Evolutionary conservation across 306 rosid species (phyloP).

Genomic region (Quillaja saponaria): DNA sequence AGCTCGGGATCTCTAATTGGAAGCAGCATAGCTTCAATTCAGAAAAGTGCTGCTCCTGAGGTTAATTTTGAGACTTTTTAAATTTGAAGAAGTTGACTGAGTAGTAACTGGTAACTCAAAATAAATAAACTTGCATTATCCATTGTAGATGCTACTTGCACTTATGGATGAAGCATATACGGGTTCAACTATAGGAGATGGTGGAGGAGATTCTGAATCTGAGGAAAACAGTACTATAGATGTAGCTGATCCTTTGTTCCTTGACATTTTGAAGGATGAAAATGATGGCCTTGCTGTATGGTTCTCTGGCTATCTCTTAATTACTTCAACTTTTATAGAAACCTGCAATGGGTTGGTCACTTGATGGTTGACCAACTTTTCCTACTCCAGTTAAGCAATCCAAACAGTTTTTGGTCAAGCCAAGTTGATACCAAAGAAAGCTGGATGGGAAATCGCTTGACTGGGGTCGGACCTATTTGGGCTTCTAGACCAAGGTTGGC

Average conservation of each 20-base stretch:
- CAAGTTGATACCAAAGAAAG: too few relatives aligned
- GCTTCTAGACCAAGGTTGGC: too few relatives aligned
- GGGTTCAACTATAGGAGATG: slow-evolving; percentile 91
- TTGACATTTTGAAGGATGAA: slow-evolving; percentile 94
- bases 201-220: slow-evolving; percentile 88
- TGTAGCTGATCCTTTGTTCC: slow-evolving; percentile 82
- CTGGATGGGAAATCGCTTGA: too few relatives aligned
- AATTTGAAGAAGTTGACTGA: slow-evolving; percentile 7
- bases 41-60: slow-evolving; percentile 94
- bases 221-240: slow-evolving; percentile 77
- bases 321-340: too few relatives aligned
- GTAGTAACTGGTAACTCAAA: too few relatives aligned
- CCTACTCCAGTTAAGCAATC: too few relatives aligned
- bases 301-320: slow-evolving; percentile 29
- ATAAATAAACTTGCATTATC: too few relatives aligned
- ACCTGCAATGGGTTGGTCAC: too few relatives aligned
- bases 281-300: slow-evolving; percentile 94
- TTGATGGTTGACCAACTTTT: too few relatives aligned
- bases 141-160: slow-evolving; percentile 91
- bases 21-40: slow-evolving; percentile 87
- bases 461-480: too few relatives aligned
- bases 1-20: slow-evolving; percentile 87
- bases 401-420: too few relatives aligned
- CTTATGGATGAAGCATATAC: slow-evolving; percentile 99
- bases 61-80: slow-evolving; percentile 41